Evolutionary conservation across 257 asterid genomes (phyloP), one percentile per base, ranked within the genome.

Genomic region (Solanum dulcamara): DNA sequence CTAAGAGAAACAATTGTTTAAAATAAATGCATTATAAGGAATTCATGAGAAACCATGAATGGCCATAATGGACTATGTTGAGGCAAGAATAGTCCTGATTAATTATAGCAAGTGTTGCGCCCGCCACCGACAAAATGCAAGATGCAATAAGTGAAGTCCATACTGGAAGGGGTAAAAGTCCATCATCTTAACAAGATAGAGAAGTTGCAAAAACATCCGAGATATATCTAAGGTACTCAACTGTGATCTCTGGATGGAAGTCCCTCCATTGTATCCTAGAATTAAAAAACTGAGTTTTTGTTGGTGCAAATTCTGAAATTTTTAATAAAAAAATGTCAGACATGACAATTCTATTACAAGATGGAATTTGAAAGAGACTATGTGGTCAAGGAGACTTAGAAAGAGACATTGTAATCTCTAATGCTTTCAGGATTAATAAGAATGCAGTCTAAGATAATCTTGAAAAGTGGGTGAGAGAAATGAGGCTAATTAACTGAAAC

Each of bases 31-130:
- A 26, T 3, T 4, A 44, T 8, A 44, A 24, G 60, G 57, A 75
- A 75, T 42, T 74, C 81, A 74, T 17, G 35, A 74, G 81, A 74
- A 13, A 40, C 20, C n/a, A 74, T n/a, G 81, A 6, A 53, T 1
- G 10, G 26, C 10, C 60, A 53, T 53, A 53, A 51, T 53, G 7
- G 60, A 53, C 26, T 6, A 53, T 53, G 60, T 11, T 18, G 26
- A 28, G 81, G 37, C n/a, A 37, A 75, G 82, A 44, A 86, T 77
- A 95, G n/a, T n/a, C 99, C 98, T 96, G 99, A 86, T 95, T 98
- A 71, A 94, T 92, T 14, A 94, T 84, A 88, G 94, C 94, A 85
- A 94, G 98, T 62, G 90, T 91, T 83, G 85, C 88, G 87, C 95
- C 91, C 12, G 97, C 97, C 93, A 24, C 94, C 92, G 74, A 92